A percentile compares a stretch with the other conserved stretches of the same genome.
Conservation (phyloP, 75 land plant genomes). For the Gnetum montanum region DNA sequence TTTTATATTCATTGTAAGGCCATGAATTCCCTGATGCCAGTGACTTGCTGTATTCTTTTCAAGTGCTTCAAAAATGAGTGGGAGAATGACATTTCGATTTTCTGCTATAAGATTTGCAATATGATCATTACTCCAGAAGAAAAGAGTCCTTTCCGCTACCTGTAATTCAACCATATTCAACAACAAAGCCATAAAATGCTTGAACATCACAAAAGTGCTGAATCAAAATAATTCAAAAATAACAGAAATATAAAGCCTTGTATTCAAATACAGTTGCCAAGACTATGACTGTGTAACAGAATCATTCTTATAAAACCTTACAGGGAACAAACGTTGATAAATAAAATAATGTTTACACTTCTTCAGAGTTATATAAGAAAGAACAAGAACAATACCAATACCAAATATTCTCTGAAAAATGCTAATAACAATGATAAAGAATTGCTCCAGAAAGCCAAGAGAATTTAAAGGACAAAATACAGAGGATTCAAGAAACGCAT, state of each 20-base stretch:
- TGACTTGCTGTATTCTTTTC: conserved; percentile 22
- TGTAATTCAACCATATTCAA: conserved; percentile 3
- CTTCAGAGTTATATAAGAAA: neutral
- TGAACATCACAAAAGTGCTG: too few species aligned
- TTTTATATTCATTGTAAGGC: conserved; percentile 17
- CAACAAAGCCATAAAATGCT: too few species aligned
- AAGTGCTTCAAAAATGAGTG: conserved; percentile 16
- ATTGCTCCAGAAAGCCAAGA: neutral
- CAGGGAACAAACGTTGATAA: neutral
- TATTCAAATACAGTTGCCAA: too few species aligned
- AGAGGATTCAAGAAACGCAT: neutral
- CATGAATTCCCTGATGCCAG: conserved; percentile 27
- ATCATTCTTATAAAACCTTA: neutral
- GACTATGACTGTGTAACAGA: neutral
- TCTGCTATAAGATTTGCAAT: conserved; percentile 22
- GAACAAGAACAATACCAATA: neutral
- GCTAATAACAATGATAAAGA: neutral
- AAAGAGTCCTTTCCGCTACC: conserved; percentile 39
- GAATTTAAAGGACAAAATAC: neutral
- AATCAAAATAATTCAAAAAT: neutral
- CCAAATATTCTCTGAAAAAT: neutral
- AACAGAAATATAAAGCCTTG: neutral
- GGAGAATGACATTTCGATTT: conserved; percentile 22
- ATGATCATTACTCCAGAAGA: conserved; percentile 36
- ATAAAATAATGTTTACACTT: neutral